These are phyloP conservation scores for Deuterostichococcus epilithicus DNA, from an alignment of 139 green algal species.

Conservation along the genomic window DNA sequence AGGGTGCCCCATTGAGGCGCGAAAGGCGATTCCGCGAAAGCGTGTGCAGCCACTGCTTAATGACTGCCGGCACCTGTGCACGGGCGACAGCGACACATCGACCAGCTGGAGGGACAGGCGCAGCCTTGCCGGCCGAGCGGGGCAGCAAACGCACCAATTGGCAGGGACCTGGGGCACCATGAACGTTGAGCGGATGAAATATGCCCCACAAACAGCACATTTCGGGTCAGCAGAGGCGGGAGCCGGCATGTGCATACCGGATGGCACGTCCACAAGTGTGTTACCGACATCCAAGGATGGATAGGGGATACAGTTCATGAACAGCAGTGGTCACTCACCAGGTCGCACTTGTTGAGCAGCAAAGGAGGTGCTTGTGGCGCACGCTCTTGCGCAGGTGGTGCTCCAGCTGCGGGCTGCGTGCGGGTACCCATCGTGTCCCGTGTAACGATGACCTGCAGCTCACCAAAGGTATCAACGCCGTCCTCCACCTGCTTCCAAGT, in stretches of 20 bases:
- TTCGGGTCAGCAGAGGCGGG: neutral
- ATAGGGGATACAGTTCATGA: constrained; percentile 98
- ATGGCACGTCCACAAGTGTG: no score
- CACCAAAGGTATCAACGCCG: no score
- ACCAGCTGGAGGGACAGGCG: no score
- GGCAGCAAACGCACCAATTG: no score
- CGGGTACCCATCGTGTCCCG: constrained; percentile 93
- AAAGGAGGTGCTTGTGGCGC: constrained; percentile 96
- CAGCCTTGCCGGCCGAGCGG: no score
- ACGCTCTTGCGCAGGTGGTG: constrained; percentile 87
- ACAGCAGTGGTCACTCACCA: no score
- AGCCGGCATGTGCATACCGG: no score
- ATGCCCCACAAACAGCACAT: neutral
- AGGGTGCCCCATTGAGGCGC: constrained; percentile 91
- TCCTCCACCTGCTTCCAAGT: no score
- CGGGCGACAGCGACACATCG: no score
- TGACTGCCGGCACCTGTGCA: constrained; percentile 91
- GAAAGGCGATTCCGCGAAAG: constrained; percentile 95
- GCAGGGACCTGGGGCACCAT: no score
- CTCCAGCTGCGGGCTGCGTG: constrained; percentile 90
- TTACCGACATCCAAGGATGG: no score
- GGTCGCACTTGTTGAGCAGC: no score
- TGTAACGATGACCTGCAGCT: constrained; percentile 89
- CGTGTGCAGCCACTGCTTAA: constrained; percentile 89
- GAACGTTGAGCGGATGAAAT: neutral